A percentile compares a stretch with the other conserved stretches of the same genome.
phyloP scores from a whole-genome alignment of 164 flowering plant species.

The Vitis rotundifolia region DNA sequence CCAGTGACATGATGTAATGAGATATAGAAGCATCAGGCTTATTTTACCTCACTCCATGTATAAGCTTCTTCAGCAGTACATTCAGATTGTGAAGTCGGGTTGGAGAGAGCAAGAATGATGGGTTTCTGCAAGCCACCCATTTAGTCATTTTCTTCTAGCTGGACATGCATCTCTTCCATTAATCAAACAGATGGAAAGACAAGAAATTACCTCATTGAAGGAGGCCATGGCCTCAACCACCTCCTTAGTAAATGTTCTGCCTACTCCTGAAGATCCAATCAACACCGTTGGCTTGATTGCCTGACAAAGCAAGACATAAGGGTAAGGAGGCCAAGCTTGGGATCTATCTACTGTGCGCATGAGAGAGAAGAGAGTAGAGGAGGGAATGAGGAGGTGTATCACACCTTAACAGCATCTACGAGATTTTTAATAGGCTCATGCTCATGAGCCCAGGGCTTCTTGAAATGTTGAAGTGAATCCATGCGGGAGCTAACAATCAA shows the following conservation, averaged over 20 bases:
- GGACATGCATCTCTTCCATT: not conserved
- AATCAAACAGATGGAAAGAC: not conserved
- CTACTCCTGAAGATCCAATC: conserved; percentile 67
- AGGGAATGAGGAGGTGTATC: conserved; percentile 3
- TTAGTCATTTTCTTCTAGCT: not conserved
- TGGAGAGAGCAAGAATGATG: conserved; percentile 58
- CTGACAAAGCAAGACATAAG: conserved; percentile 26
- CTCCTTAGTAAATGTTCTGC: conserved; percentile 58
- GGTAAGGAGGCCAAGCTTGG: not conserved
- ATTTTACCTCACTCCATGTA: conserved; percentile 50
- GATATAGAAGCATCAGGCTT: not conserved
- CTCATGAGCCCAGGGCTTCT: conserved; percentile 98
- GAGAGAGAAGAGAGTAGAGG: not conserved
- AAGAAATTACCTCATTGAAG: conserved; percentile 45
- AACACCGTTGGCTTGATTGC: conserved; percentile 57
- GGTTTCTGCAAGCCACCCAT: conserved; percentile 43
- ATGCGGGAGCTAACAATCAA: conserved; percentile 77
- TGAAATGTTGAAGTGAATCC: conserved; percentile 92
- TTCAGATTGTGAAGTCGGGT: conserved; percentile 69
- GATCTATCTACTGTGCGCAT: too few species aligned
- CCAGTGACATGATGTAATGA: not conserved
- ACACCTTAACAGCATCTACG: conserved; percentile 80
- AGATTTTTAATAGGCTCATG: conserved; percentile 77
- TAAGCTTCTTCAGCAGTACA: conserved; percentile 72
- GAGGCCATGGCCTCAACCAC: conserved; percentile 67